Base-by-base conservation (phyloP, 2,329 filamentous ascomycete genomes). In the Aureobasidium uvarum region DNA sequence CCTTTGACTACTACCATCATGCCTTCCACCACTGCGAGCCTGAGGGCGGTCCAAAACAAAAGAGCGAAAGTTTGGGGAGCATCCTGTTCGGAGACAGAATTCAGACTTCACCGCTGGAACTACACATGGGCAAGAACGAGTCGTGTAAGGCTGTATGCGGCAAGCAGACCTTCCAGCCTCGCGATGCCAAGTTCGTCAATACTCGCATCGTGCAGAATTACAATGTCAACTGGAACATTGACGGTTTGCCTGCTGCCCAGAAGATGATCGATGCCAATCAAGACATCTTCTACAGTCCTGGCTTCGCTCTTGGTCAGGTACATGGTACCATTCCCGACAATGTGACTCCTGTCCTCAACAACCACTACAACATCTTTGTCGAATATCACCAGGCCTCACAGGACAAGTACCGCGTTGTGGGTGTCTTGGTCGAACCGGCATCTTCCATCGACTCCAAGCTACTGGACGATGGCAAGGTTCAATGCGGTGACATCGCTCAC, bases 1-100 rank as follows among this genome's bases (percentile, higher is more conserved):
- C 94, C 5, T 99, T 91, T 83, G 94, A 98, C 79, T 98, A 99
- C 82, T 99, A 99, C 76, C 87, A 95, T 72, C 85, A 88, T 6
- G 85, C 85, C 3, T 96, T 99, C 78, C 87, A 90, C 74, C 96
- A 97, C 81, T 99, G 95, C 78, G 80, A 85, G 71, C 95, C 94
- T 1, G 80, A 89, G 65, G 87, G 83, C 67, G 91, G 91, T 2
- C 88, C 92, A 10, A 78, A 93, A 75, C 85, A 90, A 80, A 86
- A 96, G 25, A 88, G 91, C 46, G 95, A 97, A 79, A 95, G 91
- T 69, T 78, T 99, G 69, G 95, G 95, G 28, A 97, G 94, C 81
- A 99, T 99, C 74, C 79, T 99, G 60, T 99, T 99, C 72, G 95
- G 95, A 70, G 95, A 99, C 79, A 87, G 95, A 65, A 99, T 99